phyloP scores from a whole-genome alignment of 208 protist genomes.

The Trypanosoma brucei region DNA sequence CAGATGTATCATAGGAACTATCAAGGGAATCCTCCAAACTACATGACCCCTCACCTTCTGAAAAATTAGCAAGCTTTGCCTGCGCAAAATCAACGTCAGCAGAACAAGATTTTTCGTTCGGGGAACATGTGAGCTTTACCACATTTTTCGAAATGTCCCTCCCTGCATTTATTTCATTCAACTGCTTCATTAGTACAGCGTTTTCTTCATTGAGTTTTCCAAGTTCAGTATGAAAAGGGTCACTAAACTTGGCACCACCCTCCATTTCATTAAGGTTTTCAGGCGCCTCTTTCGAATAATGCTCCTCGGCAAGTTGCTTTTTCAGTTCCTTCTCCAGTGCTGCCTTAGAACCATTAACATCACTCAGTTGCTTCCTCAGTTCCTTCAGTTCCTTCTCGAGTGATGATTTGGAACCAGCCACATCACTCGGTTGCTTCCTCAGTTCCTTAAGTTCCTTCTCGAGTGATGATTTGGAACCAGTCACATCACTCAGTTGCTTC shows the following conservation, averaged over 20 bases:
- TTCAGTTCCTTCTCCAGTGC: background rate
- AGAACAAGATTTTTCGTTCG: background rate
- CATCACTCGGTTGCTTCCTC: background rate
- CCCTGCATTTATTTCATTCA: background rate
- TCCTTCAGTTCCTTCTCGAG: background rate
- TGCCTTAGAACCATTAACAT: background rate
- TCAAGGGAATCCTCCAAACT: background rate
- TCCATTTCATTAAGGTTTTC: too few species aligned
- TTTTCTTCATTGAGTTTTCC: background rate
- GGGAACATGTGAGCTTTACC: background rate
- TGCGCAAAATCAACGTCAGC: background rate
- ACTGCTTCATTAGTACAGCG: slow-evolving; percentile 4
- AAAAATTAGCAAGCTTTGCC: background rate
- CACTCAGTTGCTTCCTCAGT: background rate
- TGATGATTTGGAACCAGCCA: background rate
- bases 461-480: background rate
- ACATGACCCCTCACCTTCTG: background rate
- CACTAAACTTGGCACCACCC: too few species aligned
- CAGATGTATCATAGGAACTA: background rate
- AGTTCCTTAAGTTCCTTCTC: background rate
- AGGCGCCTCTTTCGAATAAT: too few species aligned
- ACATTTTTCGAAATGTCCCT: background rate
- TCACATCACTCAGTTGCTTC: slow-evolving; percentile 7
- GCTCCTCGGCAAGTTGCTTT: background rate
- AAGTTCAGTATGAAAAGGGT: slow-evolving; percentile 2